Base-by-base conservation (phyloP, 108 stramenopile genomes). In the Epithemia pelagica region DNA sequence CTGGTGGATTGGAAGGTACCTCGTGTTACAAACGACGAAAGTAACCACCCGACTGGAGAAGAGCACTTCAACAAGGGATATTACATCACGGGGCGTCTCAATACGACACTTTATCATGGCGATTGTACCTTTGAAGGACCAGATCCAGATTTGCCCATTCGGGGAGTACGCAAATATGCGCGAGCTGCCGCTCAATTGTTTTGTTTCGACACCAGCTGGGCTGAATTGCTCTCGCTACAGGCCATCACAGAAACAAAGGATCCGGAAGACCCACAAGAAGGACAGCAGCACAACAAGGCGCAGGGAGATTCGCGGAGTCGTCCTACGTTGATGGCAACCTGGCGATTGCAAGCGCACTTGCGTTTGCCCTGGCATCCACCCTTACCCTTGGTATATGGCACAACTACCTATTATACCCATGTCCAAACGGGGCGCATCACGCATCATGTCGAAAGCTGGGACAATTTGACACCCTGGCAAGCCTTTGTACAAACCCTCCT, bases 141-240 rank as follows among this genome's bases (percentile, higher is more conserved):
- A 0, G 91, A 92, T 70, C 91, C 91, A 0, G 91, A 92, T 67
- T 89, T 92, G 91, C 91, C 91, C 26, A 88, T 92, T 2, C 33
- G 70, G 15, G 91, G 91, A 5, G 57, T 92, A 20, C 61, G 86
- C 19, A 92, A 92, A 61, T 92, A 88, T 61, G 29, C 86, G 30
- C 68, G 70, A 30, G 88, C 91, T 1, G 81, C 85, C 20, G 73
- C 77, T 21, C 80, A 86, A 33, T 58, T 92, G 29, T 92, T 92
- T 68, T 84, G 86, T 62, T 55, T 57, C 7, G 61, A 55, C 23
- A 18, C 55, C 26, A 85, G 84, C 57, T 64, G 61, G 25, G 86
- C 86, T 3, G 71, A 71, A 32, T 51, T 86, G 30, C 24, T 70
- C 28, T 70, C 74, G 37, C 22, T 80, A 51, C 8, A 66, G 69